Evolutionary conservation across 2,329 filamentous ascomycete genomes (phyloP), one percentile per base, ranked within the genome.

Genomic region (Aspergillus persii): DNA sequence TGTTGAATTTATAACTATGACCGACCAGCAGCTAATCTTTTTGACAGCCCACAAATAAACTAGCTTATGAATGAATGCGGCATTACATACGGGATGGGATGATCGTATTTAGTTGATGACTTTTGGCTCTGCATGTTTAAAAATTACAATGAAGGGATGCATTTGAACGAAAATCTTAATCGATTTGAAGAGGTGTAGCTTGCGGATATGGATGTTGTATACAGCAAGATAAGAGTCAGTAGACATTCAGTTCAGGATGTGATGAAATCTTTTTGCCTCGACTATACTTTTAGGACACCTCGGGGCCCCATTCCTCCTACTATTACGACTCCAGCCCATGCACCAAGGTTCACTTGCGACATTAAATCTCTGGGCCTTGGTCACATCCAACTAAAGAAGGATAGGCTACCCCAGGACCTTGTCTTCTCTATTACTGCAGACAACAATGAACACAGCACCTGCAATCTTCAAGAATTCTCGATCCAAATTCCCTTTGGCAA

Each of bases 31-130:
- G 61, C 71, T 70, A 63, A 71, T 62, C 7, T 7, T 56, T 44
- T 15, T 46, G 8, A 48, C 64, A 74, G 71, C 71, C 65, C 70
- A 73, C 68, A 71, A 74, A 73, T 74, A 69, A 60, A 65, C 30
- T 39, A 30, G 29, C n/a, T 31, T 29, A 54, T 47, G 41, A 41
- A 12, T 54, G 27, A 47, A 29, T 36, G 15, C 36, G 36, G 36
- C 15, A 41, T 41, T 50, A n/a, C 49, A 41, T 15, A 53, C 30
- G 47, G 51, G 30, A 61, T 33, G 47, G 51, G 30, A 61, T 50
- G 51, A 56, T 62, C 51, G 56, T 44, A 53, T 59, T 15, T 63
- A 58, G 60, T 26, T 41, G 36, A 63, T 62, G 59, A 67, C 55
- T 58, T 63, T 55, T 63, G 63, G 49, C 61, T 56, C 61, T 64